These are phyloP conservation scores for Pezicula carpinea DNA, from an alignment of 2,329 filamentous ascomycete species.

Conservation along the genomic window DNA sequence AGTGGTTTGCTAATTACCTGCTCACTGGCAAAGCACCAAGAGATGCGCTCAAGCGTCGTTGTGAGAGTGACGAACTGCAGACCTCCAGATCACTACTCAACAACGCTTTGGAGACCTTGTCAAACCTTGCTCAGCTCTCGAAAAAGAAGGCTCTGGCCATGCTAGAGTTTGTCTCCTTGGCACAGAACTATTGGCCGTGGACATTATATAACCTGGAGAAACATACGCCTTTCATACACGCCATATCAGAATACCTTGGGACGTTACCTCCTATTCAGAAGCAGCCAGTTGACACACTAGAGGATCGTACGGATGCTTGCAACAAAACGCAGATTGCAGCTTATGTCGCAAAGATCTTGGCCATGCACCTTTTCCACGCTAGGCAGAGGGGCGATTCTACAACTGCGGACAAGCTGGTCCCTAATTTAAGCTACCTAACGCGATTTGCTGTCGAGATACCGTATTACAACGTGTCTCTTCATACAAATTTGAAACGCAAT, in stretches of 20 bases:
- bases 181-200: slow-evolving; percentile 96
- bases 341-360: slow-evolving; percentile 79
- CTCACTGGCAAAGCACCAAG: slow-evolving; percentile 83
- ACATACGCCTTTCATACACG: slow-evolving; percentile 67
- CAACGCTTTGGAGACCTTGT: slow-evolving; percentile 67
- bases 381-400: slow-evolving; percentile 67
- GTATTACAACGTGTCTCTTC: slow-evolving; percentile 82
- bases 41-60: slow-evolving; percentile 57
- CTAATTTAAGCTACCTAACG: slow-evolving; percentile 74
- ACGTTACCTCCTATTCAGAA: slow-evolving; percentile 45
- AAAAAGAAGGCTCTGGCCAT: slow-evolving; percentile 67
- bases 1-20: slow-evolving; percentile 93
- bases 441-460: slow-evolving; percentile 74
- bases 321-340: slow-evolving; percentile 70
- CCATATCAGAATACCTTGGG: slow-evolving; percentile 66
- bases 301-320: slow-evolving; percentile 40
- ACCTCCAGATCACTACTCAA: slow-evolving; percentile 63
- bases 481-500: slow-evolving; percentile 80
- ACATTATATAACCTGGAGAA: slow-evolving; percentile 76
- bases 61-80: slow-evolving; percentile 38
- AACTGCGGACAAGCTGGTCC: slow-evolving; percentile 67
- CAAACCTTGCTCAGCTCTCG: slow-evolving; percentile 58
- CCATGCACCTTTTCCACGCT: slow-evolving; percentile 84
- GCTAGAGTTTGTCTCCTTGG: slow-evolving; percentile 79
- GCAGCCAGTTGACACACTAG: slow-evolving; percentile 44